Evolutionary conservation across 2,329 filamentous ascomycete species (phyloP), one percentile per base, ranked within the genome.

Genomic region (Monosporascus sp.): DNA sequence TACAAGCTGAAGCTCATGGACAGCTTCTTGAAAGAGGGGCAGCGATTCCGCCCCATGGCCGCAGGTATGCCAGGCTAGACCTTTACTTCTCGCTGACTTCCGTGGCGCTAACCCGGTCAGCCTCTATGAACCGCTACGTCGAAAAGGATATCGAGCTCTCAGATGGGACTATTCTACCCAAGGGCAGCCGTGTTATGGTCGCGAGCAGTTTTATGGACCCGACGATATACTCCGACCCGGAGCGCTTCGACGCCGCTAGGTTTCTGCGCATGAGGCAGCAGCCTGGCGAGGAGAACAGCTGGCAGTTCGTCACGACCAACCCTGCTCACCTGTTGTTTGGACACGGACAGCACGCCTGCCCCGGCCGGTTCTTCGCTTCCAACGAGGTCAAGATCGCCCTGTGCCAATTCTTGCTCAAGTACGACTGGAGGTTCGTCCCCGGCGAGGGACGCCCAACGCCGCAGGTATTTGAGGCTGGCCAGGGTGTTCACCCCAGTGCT

Each of bases 11-110:
- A 62, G 55, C 67, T 72, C 31, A 63, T 74, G 53, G 71, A 75
- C 54, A 72, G 68, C 54, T 73, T 74, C 53, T 44, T 74, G 48
- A 74, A 73, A 54, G 72, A 74, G 56, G 67, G 66, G 15, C 64
- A 69, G 51, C 59, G 72, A 20, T 9, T 67, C 5, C 60, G 55
- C 2, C 70, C 70, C 2, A 57, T 68, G 27, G 37, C 46, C 3
- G 6, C 52, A 6, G 51, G 68, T 71, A 62, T 51, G 65, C 58
- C 31, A 14, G 34, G 39, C 25, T 38, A 31, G 37, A 22, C 22
- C 17, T 8, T 22, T 5, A 17, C 20, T 11, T 14, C 46, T n/a
- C 44, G 50, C 52, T 53, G 41, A 25, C 11, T 46, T 46, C 17
- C 14, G 22, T 46, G 22, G n/a, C 39, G 11, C 31, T 51, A 11